These are phyloP conservation scores for Solanum chilense DNA, from an alignment of 257 asterid species.

Conservation along the genomic window DNA sequence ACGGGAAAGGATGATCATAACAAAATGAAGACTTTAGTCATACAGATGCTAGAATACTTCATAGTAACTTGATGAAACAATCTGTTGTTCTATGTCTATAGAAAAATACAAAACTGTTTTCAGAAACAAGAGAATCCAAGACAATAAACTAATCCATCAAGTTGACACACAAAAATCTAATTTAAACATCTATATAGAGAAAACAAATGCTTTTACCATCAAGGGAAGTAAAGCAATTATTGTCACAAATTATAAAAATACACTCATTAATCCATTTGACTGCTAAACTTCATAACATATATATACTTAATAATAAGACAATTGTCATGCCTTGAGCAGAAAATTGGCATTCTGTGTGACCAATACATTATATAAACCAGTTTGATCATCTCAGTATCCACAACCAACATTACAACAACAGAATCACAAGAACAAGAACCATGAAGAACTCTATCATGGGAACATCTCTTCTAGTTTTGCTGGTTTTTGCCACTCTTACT, in stretches of 20 bases:
- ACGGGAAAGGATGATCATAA: too few relatives aligned
- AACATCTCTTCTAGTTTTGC: background rate
- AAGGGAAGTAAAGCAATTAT: background rate
- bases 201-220: background rate
- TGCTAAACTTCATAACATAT: background rate
- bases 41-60: background rate
- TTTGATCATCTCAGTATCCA: background rate
- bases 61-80: background rate
- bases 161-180: background rate
- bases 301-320: background rate
- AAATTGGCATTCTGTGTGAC: background rate
- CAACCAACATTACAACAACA: background rate
- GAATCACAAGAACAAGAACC: background rate
- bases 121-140: background rate
- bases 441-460: background rate
- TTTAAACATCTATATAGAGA: background rate
- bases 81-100: background rate
- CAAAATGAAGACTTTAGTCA: background rate
- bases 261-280: background rate
- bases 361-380: background rate
- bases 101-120: background rate
- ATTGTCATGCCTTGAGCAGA: background rate
- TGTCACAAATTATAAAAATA: background rate
- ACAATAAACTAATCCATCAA: background rate
- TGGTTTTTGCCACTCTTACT: background rate